Evolutionary conservation across 179 eudicot species (phyloP).

Genomic region (Heliamphora pulchella): DNA sequence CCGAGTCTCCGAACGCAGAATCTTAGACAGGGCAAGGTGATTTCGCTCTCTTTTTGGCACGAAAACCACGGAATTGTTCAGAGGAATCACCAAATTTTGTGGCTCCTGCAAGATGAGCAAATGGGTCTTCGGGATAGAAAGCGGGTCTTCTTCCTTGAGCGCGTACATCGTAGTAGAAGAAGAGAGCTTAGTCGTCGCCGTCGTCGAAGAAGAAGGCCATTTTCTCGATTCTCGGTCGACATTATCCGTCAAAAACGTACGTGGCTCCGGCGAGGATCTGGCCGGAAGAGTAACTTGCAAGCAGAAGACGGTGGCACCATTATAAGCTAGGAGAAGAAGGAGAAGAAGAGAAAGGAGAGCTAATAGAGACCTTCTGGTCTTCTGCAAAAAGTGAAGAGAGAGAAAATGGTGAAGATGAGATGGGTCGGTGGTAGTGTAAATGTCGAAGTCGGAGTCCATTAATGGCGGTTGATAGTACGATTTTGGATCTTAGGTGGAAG

Average conservation of each 20-base stretch:
- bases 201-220: not conserved
- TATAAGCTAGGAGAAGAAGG: conserved; percentile 42
- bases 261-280: conserved; percentile 15
- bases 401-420: conserved; percentile 19
- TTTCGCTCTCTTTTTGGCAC: conserved; percentile 13
- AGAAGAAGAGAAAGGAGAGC: conserved; percentile 38
- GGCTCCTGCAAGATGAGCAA: conserved; percentile 21
- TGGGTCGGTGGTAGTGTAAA: conserved; percentile 11
- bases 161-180: not conserved
- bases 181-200: too few relatives aligned
- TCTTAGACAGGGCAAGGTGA: conserved; percentile 11
- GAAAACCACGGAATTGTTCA: conserved; percentile 8
- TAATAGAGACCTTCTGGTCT: conserved; percentile 27
- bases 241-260: conserved; percentile 19
- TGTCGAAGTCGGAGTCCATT: conserved; percentile 2
- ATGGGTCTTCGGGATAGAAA: conserved; percentile 20
- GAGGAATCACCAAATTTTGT: not conserved
- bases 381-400: conserved; percentile 21
- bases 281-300: conserved; percentile 22
- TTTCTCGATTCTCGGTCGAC: not conserved
- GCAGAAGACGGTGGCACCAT: conserved; percentile 43
- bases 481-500: conserved; percentile 16
- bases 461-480: not conserved
- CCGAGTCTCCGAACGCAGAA: conserved; percentile 15
- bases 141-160: conserved; percentile 9